A percentile compares a stretch with the other conserved stretches of the same genome.
Evolutionary conservation across 192 early-diverging fungal genomes (phyloP).

Genomic region (Dispira parvispora): DNA sequence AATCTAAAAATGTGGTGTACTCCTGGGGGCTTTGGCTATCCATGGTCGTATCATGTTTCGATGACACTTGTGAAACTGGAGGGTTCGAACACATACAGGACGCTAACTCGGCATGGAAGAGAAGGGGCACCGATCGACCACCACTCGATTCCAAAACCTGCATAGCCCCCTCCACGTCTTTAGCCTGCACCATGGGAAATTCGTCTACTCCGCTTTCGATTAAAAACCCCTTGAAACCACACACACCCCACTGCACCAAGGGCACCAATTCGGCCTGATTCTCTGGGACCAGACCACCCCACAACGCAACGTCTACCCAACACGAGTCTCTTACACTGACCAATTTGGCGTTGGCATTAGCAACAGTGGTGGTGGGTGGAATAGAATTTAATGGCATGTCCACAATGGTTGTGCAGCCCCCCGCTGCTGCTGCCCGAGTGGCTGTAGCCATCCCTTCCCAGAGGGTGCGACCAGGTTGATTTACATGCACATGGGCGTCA

Average conservation of each 20-base stretch:
- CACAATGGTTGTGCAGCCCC: constrained; percentile 62
- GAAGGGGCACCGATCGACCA: constrained; percentile 31
- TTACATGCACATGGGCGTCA: constrained; percentile 71
- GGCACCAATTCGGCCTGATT: constrained; percentile 46
- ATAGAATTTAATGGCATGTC: constrained; percentile 82
- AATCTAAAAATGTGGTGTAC: constrained; percentile 49
- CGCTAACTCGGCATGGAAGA: constrained; percentile 68
- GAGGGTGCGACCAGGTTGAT: constrained; percentile 69
- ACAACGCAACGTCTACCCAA: constrained; percentile 64
- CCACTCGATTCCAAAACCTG: neutral
- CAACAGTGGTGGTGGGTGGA: constrained; percentile 62
- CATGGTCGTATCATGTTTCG: no score
- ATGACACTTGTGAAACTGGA: no score
- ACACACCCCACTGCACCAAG: constrained; percentile 47
- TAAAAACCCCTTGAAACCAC: constrained; percentile 74
- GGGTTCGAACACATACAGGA: constrained; percentile 10
- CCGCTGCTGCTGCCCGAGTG: constrained; percentile 64
- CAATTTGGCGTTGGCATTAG: constrained; percentile 44
- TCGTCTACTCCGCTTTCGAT: constrained; percentile 71
- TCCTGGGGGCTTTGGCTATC: constrained; percentile 18
- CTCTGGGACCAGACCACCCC: constrained; percentile 62
- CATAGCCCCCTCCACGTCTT: constrained; percentile 49
- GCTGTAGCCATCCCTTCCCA: constrained; percentile 74
- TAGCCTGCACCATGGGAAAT: constrained; percentile 61
- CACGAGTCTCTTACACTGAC: constrained; percentile 46